phyloP scores from a whole-genome alignment of 2,329 filamentous ascomycete species.

The Huntiella moniliformis region DNA sequence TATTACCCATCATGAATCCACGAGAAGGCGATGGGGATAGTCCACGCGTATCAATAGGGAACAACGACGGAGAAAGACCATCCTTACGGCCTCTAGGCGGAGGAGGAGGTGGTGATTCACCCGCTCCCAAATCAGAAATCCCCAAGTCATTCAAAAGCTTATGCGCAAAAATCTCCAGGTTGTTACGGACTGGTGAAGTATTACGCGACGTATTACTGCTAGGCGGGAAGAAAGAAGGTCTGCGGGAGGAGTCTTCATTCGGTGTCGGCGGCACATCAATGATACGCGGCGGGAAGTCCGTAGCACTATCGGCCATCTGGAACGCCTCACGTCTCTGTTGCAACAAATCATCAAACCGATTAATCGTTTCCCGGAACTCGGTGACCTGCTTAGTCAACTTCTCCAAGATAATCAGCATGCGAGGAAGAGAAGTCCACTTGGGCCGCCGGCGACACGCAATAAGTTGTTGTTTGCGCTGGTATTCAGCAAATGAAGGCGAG shows the following conservation, averaged over 20 bases:
- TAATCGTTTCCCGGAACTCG: constrained; percentile 42
- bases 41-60: constrained; percentile 4
- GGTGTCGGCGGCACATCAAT: constrained; percentile 12
- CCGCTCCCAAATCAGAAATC: constrained; percentile 23
- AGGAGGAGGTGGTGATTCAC: constrained; percentile 20
- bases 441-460: constrained; percentile 31
- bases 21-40: constrained; percentile 4
- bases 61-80: constrained; percentile 11
- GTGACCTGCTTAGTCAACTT: constrained; percentile 42
- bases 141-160: constrained; percentile 41
- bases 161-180: constrained; percentile 42
- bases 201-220: constrained; percentile 25
- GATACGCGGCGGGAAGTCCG: constrained; percentile 19
- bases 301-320: constrained; percentile 35
- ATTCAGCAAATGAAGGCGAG: constrained; percentile 22
- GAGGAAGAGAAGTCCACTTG: constrained; percentile 33
- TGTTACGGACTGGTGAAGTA: constrained; percentile 33
- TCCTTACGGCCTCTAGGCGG: constrained; percentile 28
- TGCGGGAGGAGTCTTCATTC: constrained; percentile 12
- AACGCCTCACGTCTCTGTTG: constrained; percentile 47
- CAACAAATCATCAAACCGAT: constrained; percentile 54
- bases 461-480: constrained; percentile 15
- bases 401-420: constrained; percentile 39
- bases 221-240: constrained; percentile 13
- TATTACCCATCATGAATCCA: neutral